Percentiles rank a stretch among this genome's conserved stretches.
Evolutionary conservation across 2,329 filamentous ascomycete genomes (phyloP).

Genomic region (Calonectria crousiana): DNA sequence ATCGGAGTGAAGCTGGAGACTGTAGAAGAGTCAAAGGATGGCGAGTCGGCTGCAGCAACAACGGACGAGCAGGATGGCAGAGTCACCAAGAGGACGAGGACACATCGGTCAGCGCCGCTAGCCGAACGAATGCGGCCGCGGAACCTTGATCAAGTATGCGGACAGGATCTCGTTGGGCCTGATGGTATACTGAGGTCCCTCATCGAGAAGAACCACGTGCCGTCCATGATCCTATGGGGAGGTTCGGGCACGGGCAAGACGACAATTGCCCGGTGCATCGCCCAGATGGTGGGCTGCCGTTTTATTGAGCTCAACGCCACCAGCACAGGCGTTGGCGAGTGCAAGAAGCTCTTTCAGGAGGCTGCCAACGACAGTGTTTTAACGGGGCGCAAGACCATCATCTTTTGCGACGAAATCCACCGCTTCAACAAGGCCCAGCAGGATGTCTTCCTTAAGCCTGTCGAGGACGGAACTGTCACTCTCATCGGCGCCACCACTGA

Average conservation of each 20-base stretch:
- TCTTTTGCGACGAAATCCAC: constrained; percentile 98
- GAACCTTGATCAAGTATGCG: constrained; percentile 86
- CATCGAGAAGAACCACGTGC: constrained; percentile 87
- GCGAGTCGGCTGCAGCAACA: constrained; percentile 15
- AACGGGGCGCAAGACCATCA: constrained; percentile 90
- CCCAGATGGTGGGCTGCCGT: constrained; percentile 81
- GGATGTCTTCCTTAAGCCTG: constrained; percentile 92
- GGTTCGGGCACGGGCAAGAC: constrained; percentile 86
- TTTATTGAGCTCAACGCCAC: constrained; percentile 98
- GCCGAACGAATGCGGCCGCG: constrained; percentile 94
- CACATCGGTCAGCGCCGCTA: constrained; percentile 80
- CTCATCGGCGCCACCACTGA: constrained; percentile 97
- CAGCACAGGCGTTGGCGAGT: constrained; percentile 86
- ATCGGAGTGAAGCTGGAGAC: constrained; percentile 5
- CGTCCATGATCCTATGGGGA: constrained; percentile 96
- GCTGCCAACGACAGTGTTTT: constrained; percentile 83
- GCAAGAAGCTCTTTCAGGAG: constrained; percentile 91
- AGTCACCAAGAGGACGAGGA: constrained; percentile 74
- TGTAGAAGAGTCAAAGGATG: constrained; percentile 16
- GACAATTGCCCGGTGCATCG: constrained; percentile 92
- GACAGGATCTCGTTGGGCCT: constrained; percentile 90
- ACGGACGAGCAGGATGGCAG: constrained; percentile 51
- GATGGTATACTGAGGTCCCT: constrained; percentile 87
- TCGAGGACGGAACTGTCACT: constrained; percentile 90
- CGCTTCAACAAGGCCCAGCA: constrained; percentile 93